phyloP scores from a whole-genome alignment of 139 green algal genomes.

The Trebouxia sp. region DNA sequence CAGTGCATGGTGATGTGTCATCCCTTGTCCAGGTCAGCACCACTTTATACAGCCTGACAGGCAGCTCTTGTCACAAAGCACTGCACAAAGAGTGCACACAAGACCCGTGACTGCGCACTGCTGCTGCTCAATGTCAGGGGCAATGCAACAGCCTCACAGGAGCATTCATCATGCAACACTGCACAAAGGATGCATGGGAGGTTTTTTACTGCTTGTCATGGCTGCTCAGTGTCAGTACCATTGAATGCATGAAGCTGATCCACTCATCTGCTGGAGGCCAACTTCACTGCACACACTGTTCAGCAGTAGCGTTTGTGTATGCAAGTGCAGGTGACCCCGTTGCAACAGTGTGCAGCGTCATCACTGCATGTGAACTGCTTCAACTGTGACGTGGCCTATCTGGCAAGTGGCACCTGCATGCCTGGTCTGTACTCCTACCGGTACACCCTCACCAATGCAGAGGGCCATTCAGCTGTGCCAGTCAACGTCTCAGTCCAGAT shows the following conservation, averaged over 20 bases:
- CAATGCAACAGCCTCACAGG: too few relatives aligned
- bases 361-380: constrained; percentile 14
- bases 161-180: too few relatives aligned
- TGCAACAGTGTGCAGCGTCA: background rate
- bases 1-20: background rate
- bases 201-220: too few relatives aligned
- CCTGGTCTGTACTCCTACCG: constrained; percentile 18
- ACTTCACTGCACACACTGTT: too few relatives aligned
- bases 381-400: constrained; percentile 15
- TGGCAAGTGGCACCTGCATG: constrained; percentile 17
- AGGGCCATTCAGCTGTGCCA: background rate
- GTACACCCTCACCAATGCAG: constrained; percentile 16
- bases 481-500: constrained; percentile 18
- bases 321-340: background rate
- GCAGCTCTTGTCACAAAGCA: too few relatives aligned
- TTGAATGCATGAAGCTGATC: too few relatives aligned
- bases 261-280: too few relatives aligned
- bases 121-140: too few relatives aligned
- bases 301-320: background rate
- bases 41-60: background rate
- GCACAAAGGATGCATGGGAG: too few relatives aligned
- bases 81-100: too few relatives aligned
- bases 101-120: too few relatives aligned
- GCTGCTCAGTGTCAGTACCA: too few relatives aligned
- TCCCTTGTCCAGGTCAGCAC: background rate